phyloP scores from a whole-genome alignment of 805 yeast genomes.

The Myxozyma vanderwaltii region DNA sequence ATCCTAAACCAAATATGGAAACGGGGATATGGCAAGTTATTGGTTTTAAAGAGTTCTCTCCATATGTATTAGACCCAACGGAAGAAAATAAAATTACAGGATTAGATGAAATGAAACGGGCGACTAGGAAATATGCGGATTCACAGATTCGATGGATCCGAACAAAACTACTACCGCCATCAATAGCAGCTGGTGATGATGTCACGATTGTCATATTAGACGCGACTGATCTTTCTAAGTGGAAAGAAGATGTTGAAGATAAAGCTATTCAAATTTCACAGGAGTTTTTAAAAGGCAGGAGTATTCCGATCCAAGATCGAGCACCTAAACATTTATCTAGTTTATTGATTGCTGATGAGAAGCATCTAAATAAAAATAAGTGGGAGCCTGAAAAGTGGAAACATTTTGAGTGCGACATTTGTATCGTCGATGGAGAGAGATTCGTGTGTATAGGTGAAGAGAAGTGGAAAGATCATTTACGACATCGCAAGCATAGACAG shows the following conservation, averaged over 20 bases:
- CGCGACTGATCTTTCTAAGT: constrained; percentile 67
- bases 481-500: constrained; percentile 58
- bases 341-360: not conserved
- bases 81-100: constrained; percentile 48
- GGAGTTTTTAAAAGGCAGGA: constrained; percentile 43
- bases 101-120: constrained; percentile 73
- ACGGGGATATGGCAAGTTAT: constrained; percentile 92
- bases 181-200: constrained; percentile 47
- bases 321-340: constrained; percentile 37
- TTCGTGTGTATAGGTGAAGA: constrained; percentile 72
- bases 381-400: constrained; percentile 53
- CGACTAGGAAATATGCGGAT: constrained; percentile 85
- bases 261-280: constrained; percentile 57
- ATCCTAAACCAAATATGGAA: constrained; percentile 54
- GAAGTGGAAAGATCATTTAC: constrained; percentile 67
- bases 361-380: not conserved
- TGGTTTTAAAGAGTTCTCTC: constrained; percentile 87
- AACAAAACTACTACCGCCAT: constrained; percentile 58
- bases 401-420: constrained; percentile 67
- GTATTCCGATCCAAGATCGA: constrained; percentile 18
- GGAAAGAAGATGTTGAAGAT: constrained; percentile 59
- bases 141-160: constrained; percentile 89
- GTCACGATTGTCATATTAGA: constrained; percentile 66
- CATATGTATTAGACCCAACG: constrained; percentile 53
- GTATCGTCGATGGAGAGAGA: constrained; percentile 59